A percentile compares a stretch with the other conserved stretches of the same genome.
Conservation (phyloP, 2,329 filamentous ascomycete species). For the Curvularia spicifera region DNA sequence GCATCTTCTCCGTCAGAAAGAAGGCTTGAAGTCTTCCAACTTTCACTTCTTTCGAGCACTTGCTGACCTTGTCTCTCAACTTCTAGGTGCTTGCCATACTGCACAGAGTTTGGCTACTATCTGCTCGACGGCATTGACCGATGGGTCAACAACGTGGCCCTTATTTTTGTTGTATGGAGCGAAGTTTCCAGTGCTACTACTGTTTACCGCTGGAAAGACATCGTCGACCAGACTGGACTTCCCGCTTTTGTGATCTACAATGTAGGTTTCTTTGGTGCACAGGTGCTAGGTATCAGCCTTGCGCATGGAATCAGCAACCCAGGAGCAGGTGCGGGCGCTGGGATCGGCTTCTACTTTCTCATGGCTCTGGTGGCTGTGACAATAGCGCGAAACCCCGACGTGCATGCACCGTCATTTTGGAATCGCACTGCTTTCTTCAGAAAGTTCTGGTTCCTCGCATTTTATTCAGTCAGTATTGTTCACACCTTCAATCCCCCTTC, state of each 20-base stretch:
- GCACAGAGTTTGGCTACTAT: conserved; percentile 64
- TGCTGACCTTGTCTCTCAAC: not conserved
- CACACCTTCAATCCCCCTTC: not conserved
- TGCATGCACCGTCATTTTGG: conserved; percentile 54
- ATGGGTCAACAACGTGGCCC: conserved; percentile 62
- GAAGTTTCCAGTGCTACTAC: conserved; percentile 61
- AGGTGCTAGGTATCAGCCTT: conserved; percentile 59
- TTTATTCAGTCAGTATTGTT: conserved; percentile 61
- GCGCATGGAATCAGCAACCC: conserved; percentile 55
- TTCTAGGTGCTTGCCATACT: conserved; percentile 58
- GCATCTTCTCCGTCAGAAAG: not conserved
- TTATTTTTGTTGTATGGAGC: conserved; percentile 63
- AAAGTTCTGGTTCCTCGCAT: conserved; percentile 61
- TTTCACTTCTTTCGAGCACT: not conserved
- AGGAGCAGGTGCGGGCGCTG: conserved; percentile 58
- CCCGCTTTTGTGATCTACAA: conserved; percentile 57
- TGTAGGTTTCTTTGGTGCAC: conserved; percentile 60
- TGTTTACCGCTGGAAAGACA: conserved; percentile 60
- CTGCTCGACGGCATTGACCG: conserved; percentile 62
- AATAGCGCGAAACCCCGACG: conserved; percentile 54
- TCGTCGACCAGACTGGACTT: conserved; percentile 55
- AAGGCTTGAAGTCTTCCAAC: not conserved
- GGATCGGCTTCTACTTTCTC: conserved; percentile 60
- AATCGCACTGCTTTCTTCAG: conserved; percentile 46
- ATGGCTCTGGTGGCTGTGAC: conserved; percentile 51